Base-by-base conservation (phyloP, 2,329 filamentous ascomycete genomes). In the Alternaria sp. region DNA sequence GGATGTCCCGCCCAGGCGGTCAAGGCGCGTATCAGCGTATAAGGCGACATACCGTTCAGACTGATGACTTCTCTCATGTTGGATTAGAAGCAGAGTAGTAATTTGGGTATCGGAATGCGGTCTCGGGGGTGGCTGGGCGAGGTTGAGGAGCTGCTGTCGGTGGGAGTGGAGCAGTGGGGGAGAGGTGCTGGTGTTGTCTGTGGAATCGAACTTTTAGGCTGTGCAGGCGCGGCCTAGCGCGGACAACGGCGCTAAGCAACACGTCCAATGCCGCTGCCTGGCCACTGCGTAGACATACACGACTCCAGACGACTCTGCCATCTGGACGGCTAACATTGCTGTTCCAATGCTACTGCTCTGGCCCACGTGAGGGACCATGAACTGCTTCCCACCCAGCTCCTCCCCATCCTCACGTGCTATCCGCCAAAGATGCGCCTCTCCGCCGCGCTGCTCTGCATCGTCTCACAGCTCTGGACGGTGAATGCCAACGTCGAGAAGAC, bases 61-160 rank as follows among this genome's bases (percentile, higher is more conserved):
- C 91, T 94, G 84, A 98, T 97, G 82, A 98, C 93, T 89, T 98
- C 94, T 91, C 94, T 94, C 94, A 98, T 98, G 81, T 82, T 94
- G 87, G 78, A 70, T 32, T 49, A 52, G 42, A 32, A 26, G 42
- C 30, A 39, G 62, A 53, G 63, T 71, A 73, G 67, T 52, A 71
- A 75, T 73, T 76, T 65, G 69, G 66, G 62, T 72, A 69, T 76
- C 62, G 68, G 69, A 67, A 69, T 71, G 71, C 51, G 60, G 48
- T 62, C 57, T 60, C 47, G 63, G 62, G 60, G 63, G 63, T 60
- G 65, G 51, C 49, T 53, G 63, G 57, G 61, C 62, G 65, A 59
- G 62, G 64, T 58, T 63, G 63, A 61, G 65, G 62, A 59, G 66
- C 61, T 63, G 65, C 62, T 60, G 66, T 57, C 60, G 61, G 64